phyloP scores from a whole-genome alignment of 169 alveolate genomes.

The Eimeria sp. region DNA sequence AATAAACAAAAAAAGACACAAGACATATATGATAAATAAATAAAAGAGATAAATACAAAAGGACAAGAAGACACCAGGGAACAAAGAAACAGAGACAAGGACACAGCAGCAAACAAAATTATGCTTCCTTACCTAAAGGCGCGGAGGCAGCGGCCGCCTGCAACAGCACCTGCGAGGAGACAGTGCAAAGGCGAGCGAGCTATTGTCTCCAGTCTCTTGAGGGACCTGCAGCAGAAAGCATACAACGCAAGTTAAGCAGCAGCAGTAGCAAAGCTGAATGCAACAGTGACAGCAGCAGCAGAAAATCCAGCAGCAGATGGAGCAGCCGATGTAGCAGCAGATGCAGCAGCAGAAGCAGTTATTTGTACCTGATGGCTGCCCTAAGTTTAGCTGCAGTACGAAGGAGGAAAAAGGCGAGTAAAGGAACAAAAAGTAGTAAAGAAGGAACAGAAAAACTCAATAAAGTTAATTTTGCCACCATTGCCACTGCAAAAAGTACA shows the following conservation, averaged over 20 bases:
- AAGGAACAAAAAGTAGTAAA: slow-evolving; percentile 19
- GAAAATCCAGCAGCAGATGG: too few relatives aligned
- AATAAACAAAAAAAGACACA: too few relatives aligned
- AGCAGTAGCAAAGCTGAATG: too few relatives aligned
- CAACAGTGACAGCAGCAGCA: neutral
- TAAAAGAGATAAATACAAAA: too few relatives aligned
- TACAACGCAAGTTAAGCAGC: too few relatives aligned
- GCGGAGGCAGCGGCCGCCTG: slow-evolving; percentile 65
- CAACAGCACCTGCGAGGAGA: slow-evolving; percentile 61
- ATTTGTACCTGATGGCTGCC: slow-evolving; percentile 27
- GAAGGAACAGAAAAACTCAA: slow-evolving; percentile 10
- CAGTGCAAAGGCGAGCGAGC: slow-evolving; percentile 66
- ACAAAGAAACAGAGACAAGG: too few relatives aligned
- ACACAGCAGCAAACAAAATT: too few relatives aligned
- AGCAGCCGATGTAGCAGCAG: too few relatives aligned
- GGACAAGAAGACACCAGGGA: too few relatives aligned
- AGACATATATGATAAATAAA: too few relatives aligned
- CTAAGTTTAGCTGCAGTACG: slow-evolving; percentile 23
- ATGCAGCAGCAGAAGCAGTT: neutral
- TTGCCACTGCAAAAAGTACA: slow-evolving; percentile 13
- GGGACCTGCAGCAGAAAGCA: neutral
- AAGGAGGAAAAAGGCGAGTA: neutral
- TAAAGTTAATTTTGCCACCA: slow-evolving; percentile 27
- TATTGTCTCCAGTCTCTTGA: slow-evolving; percentile 69
- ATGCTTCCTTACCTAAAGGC: slow-evolving; percentile 39